Evolutionary conservation across 495 filamentous ascomycete genomes (phyloP).

Genomic region (Apodospora peruviana): DNA sequence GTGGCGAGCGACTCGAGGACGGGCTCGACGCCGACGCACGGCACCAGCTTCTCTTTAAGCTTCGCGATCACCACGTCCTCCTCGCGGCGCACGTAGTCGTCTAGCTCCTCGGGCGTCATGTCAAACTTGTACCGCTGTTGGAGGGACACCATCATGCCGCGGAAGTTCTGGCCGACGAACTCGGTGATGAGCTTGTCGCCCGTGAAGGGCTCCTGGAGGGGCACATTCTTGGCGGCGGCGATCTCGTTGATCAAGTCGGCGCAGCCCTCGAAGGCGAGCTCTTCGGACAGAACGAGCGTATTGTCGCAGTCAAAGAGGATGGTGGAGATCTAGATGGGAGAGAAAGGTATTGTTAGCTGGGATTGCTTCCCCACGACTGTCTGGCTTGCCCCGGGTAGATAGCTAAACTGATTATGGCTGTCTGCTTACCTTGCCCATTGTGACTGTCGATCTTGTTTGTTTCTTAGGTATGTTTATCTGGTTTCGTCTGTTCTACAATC

Average conservation of each 20-base stretch:
- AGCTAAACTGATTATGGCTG: not conserved
- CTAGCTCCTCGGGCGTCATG: slow-evolving; percentile 61
- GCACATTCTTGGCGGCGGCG: slow-evolving; percentile 57
- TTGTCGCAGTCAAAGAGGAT: slow-evolving; percentile 97
- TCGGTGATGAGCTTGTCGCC: slow-evolving; percentile 72
- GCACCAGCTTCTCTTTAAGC: slow-evolving; percentile 60
- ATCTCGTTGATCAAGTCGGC: slow-evolving; percentile 91
- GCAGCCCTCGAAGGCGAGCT: slow-evolving; percentile 89
- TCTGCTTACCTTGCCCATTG: slow-evolving; percentile 12
- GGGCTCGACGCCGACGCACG: slow-evolving; percentile 69
- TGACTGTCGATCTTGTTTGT: slow-evolving; percentile 7
- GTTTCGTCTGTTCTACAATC: not conserved
- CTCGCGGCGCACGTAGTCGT: slow-evolving; percentile 72
- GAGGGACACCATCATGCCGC: slow-evolving; percentile 71
- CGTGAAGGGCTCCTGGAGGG: slow-evolving; percentile 63
- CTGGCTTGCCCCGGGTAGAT: not conserved
- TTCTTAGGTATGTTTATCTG: not conserved
- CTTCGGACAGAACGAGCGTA: slow-evolving; percentile 90
- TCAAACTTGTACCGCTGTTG: slow-evolving; percentile 72
- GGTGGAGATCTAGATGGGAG: slow-evolving; percentile 26
- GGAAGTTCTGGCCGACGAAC: slow-evolving; percentile 96
- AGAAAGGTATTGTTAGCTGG: not conserved
- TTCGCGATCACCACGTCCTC: slow-evolving; percentile 80
- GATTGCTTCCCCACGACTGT: no score
- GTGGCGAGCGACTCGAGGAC: slow-evolving; percentile 61